Evolutionary conservation across 495 filamentous ascomycete species (phyloP), one percentile per base, ranked within the genome.

Genomic region (Hypomontagnella monticulosa): DNA sequence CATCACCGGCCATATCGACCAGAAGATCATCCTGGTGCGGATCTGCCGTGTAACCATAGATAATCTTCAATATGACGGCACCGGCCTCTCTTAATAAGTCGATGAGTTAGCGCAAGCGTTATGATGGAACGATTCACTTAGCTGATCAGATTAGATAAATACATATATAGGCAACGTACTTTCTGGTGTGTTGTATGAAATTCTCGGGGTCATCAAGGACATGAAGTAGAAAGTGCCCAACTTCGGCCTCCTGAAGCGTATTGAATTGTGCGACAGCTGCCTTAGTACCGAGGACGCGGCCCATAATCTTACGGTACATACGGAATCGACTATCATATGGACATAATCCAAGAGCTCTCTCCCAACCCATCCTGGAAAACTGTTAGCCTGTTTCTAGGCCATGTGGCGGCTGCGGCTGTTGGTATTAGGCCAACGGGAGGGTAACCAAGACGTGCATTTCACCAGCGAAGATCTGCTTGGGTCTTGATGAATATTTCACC

Each of bases 11-110:
- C 19, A 82, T 36, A 16, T 79, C 52, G 3, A 86, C 73, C 1
- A 86, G 63, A 33, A 75, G 75, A 61, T 86, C 84, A 0, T 36
- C 20, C n/a, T 50, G 51, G 36, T 76, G 68, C 0, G 75, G 63
- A 41, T 84, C 79, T 4, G 78, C 72, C 0, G 70, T 81, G 51
- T 86, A 85, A 11, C 80, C 82, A 49, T 85, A 86, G 3, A 70
- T 65, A 4, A 83, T 74, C 27, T 83, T 80, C 0, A 85, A 61
- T 6, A 84, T 81, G 4, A 82, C 57, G 0, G 73, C 73, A 2
- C 77, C 82, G 4, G 78, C 74, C 33, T 76, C 59, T 18, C 71
- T 73, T 33, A 0, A 33, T 0, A 41, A 19, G 2, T 7, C 1
- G 40, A 32, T 30, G 5, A 3, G 14, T 57, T 19, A 49, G 59